phyloP scores from a whole-genome alignment of 306 rosid genomes.

The Fagus crenata region DNA sequence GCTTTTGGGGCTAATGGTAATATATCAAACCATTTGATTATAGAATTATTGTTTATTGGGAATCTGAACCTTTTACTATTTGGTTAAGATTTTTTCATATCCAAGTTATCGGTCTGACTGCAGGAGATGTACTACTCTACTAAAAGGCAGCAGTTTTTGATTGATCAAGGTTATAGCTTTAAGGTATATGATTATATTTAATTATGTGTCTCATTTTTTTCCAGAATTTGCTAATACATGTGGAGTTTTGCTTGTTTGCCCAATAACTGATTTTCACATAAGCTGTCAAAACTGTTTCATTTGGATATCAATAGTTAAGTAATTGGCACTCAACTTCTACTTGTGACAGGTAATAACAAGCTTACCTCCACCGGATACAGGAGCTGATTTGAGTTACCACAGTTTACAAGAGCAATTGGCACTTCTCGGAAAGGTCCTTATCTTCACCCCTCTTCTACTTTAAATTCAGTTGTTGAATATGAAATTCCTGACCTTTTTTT shows the following conservation, averaged over 20 bases:
- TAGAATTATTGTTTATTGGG: neutral
- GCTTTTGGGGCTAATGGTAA: no score
- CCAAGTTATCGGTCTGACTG: conserved; percentile 25
- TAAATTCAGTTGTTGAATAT: conserved; percentile 12
- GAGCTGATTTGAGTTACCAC: conserved; percentile 67
- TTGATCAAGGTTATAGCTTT: conserved; percentile 98
- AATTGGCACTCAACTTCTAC: conserved; percentile 19
- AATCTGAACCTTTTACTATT: neutral
- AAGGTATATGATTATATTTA: conserved; percentile 52
- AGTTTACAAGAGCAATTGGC: conserved; percentile 76
- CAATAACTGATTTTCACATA: conserved; percentile 15
- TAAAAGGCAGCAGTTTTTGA: conserved; percentile 94
- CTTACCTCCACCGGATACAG: conserved; percentile 89
- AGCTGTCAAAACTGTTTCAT: conserved; percentile 15
- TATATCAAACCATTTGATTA: neutral
- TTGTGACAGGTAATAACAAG: conserved; percentile 83
- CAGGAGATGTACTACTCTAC: conserved; percentile 99
- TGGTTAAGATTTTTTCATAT: neutral
- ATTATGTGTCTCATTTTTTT: conserved; percentile 3
- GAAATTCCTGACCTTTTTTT: conserved; percentile 22
- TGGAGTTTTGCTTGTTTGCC: neutral
- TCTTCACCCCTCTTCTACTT: conserved; percentile 23
- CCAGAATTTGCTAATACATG: neutral
- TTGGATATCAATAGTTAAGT: conserved; percentile 16
- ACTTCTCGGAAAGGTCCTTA: conserved; percentile 79